Conservation (phyloP, 495 filamentous ascomycete species). For the Aspergillus egyptiacus region DNA sequence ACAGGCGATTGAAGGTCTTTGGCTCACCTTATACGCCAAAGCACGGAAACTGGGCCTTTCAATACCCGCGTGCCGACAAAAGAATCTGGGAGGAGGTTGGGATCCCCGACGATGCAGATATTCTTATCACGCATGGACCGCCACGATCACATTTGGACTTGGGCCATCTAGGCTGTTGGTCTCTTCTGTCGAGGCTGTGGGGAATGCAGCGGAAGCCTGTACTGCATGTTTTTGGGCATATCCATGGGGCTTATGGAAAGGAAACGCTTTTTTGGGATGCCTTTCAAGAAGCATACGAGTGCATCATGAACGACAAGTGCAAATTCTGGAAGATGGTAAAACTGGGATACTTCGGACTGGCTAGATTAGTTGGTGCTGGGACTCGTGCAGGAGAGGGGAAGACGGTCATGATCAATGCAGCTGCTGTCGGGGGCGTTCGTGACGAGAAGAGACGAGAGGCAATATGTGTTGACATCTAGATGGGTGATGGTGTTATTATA, state of each 20-base stretch:
- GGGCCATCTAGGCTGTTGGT: slow-evolving; percentile 26
- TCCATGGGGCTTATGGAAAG: slow-evolving; percentile 52
- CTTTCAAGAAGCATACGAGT: slow-evolving; percentile 55
- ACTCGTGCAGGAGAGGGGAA: no score
- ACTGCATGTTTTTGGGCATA: slow-evolving; percentile 75
- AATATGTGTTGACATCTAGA: not conserved
- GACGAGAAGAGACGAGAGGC: not conserved
- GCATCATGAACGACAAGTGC: no score
- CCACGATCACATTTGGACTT: slow-evolving; percentile 58
- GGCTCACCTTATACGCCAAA: slow-evolving; percentile 48
- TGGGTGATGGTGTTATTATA: no score
- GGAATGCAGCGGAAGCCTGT: slow-evolving; percentile 30
- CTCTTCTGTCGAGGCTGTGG: slow-evolving; percentile 58
- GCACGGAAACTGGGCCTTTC: slow-evolving; percentile 46
- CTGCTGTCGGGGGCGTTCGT: not conserved
- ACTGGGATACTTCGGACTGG: no score
- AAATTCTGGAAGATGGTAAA: no score
- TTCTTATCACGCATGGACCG: slow-evolving; percentile 64
- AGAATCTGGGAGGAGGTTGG: slow-evolving; percentile 12
- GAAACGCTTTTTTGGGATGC: slow-evolving; percentile 61
- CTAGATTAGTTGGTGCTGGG: no score
- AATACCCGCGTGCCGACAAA: slow-evolving; percentile 29
- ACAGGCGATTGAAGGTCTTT: slow-evolving; percentile 45
- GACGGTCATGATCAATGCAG: not conserved
- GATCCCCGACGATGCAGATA: slow-evolving; percentile 58